Conservation (phyloP, 345 rosid species). For the Gossypium rotundifolium region DNA sequence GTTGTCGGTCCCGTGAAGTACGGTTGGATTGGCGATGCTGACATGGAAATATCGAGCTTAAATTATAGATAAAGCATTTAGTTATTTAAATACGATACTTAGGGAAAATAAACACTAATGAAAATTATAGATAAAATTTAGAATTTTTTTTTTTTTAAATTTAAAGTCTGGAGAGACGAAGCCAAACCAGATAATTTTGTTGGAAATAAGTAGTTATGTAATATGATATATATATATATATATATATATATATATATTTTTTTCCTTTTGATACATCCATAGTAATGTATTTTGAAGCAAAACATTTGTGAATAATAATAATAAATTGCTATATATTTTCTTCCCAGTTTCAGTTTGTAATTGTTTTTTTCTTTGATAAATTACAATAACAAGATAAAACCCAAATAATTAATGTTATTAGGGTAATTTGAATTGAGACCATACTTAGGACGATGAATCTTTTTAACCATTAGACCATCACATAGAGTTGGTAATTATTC, state of each 20-base stretch:
- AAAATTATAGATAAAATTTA: neutral
- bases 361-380: neutral
- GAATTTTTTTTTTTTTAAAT: neutral
- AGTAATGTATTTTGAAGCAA: neutral
- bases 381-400: too few species aligned
- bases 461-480: rapidly evolving
- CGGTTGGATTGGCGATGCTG: constrained; percentile 69
- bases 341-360: neutral
- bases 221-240: neutral
- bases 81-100: too few species aligned
- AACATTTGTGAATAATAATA: neutral
- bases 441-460: too few species aligned
- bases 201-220: neutral
- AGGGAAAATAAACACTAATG: neutral
- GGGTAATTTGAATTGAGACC: rapidly evolving
- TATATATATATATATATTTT: neutral
- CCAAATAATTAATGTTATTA: rapidly evolving
- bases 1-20: constrained; percentile 53
- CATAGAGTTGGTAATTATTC: rapidly evolving
- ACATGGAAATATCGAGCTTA: constrained; percentile 9
- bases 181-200: constrained; percentile 22
- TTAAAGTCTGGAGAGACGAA: constrained; percentile 30
- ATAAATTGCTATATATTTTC: neutral
- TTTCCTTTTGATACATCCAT: neutral
- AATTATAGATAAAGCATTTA: neutral